Base-by-base conservation (phyloP, 495 filamentous ascomycete genomes). In the Podospora pseudopauciseta region DNA sequence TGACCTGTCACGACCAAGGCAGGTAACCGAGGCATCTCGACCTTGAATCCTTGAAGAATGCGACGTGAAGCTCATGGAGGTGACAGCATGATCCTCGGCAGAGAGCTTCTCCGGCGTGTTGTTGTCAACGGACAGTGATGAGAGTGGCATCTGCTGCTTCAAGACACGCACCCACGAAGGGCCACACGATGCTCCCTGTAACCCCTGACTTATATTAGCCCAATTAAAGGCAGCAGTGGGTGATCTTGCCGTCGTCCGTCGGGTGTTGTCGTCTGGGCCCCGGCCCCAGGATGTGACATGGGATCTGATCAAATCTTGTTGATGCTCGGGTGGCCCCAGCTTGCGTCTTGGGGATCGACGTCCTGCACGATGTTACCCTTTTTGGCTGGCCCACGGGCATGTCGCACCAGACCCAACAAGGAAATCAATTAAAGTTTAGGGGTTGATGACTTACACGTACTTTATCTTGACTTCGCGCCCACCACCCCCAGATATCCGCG, bases 291-390 rank as follows among this genome's bases (percentile, higher is more conserved):
- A 75, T 72, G 63, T 63, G 71, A 70, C 70, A 60, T 72, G 70
- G 67, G 67, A 76, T 72, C 72, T 63, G 63, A 62, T 67, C 63
- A 68, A 66, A 65, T 72, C 57, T 65, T 30, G 60, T 65, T 64
- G 65, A 68, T 61, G 60, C 61, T 72, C 54, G 68, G 65, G 65
- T 63, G 70, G 66, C 16, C 65, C 66, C 55, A 44, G 63, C 65
- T 61, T 63, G 56, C 19, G 55, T 26, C 53, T 26, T 57, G 26
- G 64, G 58, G 67, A 73, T 71, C 71, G 67, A 70, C 71, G 27
- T 44, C 32, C 67, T 7, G 67, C 71, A 65, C 73, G 71, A 75
- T 75, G 73, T 75, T 54, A 75, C 73, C 67, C 67, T 65, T 64
- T 53, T 26, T 5, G 16, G 59, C 62, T 53, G n/a, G 19, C 1